Evolutionary conservation across 2,329 filamentous ascomycete species (phyloP), one percentile per base, ranked within the genome.

Genomic region (Alternaria sp.): DNA sequence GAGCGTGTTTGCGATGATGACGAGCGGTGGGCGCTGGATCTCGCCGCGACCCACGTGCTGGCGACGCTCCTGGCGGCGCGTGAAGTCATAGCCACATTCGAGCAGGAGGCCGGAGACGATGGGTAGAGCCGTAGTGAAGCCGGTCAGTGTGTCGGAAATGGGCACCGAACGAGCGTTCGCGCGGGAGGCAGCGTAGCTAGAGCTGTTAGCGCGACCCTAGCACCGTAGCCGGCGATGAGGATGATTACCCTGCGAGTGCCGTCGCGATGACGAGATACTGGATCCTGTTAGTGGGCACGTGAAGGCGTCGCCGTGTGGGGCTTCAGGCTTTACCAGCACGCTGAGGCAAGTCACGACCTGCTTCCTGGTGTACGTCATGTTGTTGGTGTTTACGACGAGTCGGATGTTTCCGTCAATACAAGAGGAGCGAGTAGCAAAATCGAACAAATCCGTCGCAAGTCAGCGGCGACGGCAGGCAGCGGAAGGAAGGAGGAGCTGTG

Each of bases 191-290:
- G 70, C 74, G 55, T 72, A 77, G 33, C 74, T 76, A 46, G 9
- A 26, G 28, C 39, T 23, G 61, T 66, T 50, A 69, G 63, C 40
- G 50, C 9, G 8, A n/a, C 34, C 36, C 42, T 39, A 36, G 37
- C 21, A 28, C 33, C 8, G 36, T 28, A 51, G 9, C 17, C 21
- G 44, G 44, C 13, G 17, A 39, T 21, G 29, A 1, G 49, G 24
- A 11, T 21, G 17, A 48, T 36, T 70, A 76, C 72, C 71, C 78
- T 49, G 79, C 77, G 42, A 82, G 66, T 13, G 72, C 71, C 8
- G 79, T 80, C 54, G 78, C 72, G 49, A 73, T 60, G 56, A 78
- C 60, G 51, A 82, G 77, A 61, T 79, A 81, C 79, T 81, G 56
- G 34, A n/a, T 24, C 9, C 49, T 40, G 46, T 60, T 52, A 58